Percentiles rank a stretch among this genome's conserved stretches.
These are phyloP conservation scores for Arthrobotrys megalospora DNA, from an alignment of 2,329 filamentous ascomycete genomes.

Conservation along the genomic window DNA sequence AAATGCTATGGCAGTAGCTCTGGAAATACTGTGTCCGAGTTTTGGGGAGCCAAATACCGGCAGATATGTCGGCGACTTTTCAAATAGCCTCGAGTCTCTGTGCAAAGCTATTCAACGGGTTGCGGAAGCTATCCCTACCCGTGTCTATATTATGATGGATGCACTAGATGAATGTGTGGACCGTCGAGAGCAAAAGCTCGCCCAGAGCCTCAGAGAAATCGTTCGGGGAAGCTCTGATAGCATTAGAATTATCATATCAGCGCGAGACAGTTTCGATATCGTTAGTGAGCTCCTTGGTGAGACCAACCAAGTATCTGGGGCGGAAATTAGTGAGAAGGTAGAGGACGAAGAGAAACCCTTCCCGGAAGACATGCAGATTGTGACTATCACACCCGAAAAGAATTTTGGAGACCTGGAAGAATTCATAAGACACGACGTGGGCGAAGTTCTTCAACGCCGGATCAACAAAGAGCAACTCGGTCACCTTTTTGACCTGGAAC, in stretches of 20 bases:
- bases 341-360: conserved; percentile 3
- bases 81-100: neutral
- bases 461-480: conserved; percentile 26
- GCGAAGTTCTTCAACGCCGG: conserved; percentile 29
- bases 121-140: conserved; percentile 23
- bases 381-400: conserved; percentile 36
- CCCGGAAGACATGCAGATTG: conserved; percentile 18
- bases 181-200: conserved; percentile 10
- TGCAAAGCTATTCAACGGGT: conserved; percentile 23
- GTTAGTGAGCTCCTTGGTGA: conserved; percentile 19
- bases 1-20: neutral
- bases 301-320: too few relatives aligned
- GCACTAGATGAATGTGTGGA: conserved; percentile 44
- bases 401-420: conserved; percentile 33
- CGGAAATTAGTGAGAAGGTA: too few relatives aligned
- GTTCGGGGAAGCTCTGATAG: neutral
- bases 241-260: conserved; percentile 40
- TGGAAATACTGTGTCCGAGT: conserved; percentile 31
- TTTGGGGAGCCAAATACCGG: conserved; percentile 25
- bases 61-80: neutral
- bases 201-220: conserved; percentile 13
- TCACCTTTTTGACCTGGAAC: conserved; percentile 34
- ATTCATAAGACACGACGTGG: conserved; percentile 35
- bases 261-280: conserved; percentile 39
- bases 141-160: conserved; percentile 50